Evolutionary conservation across 306 rosid genomes (phyloP), one percentile per base, ranked within the genome.

Genomic region (Begonia peltatifolia): DNA sequence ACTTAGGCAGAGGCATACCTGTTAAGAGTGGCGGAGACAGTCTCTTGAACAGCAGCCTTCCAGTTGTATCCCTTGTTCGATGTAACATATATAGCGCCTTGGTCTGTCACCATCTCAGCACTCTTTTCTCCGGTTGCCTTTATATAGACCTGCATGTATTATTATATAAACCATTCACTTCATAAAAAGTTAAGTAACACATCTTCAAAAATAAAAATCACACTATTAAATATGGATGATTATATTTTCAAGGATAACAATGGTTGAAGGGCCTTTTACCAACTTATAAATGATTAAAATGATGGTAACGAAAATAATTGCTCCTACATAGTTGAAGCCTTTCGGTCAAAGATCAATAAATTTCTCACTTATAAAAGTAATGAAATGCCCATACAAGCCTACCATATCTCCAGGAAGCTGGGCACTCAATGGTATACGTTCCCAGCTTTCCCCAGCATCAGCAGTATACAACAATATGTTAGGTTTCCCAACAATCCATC

Each of bases 381-480:
- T 30, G 38, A 30, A 30, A 30, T 30, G 38, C 9, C 38, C 38
- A 30, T 30, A 30, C 10, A 58, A 54, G 42, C 41, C 64, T 72
- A 90, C 97, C 80, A 90, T 78, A 73, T 90, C 95, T 38, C 97
- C 97, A 3, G 97, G 97, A 69, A 90, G 95, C 60, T 85, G 71
- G 57, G 74, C 53, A 62, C 97, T 90, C 11, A 90, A 87, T 11
- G 97, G 95, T 50, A 90, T 90, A 61, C 95, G 69, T 60, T 78
- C 81, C 97, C 97, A 90, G 67, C 76, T 83, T 6, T 83, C 84
- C 55, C 97, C 97, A 25, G 92, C 75, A 78, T 90, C 82, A 48
- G 87, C 65, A 58, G 97, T 90, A 74, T 90, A 73, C 76, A 90
- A 62, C 10, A 90, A 77, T 64, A 90, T 85, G 20, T 94, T 78